A percentile compares a stretch with the other conserved stretches of the same genome.
Conservation (phyloP, 257 asterid species). For the Nicotiana benthamiana region DNA sequence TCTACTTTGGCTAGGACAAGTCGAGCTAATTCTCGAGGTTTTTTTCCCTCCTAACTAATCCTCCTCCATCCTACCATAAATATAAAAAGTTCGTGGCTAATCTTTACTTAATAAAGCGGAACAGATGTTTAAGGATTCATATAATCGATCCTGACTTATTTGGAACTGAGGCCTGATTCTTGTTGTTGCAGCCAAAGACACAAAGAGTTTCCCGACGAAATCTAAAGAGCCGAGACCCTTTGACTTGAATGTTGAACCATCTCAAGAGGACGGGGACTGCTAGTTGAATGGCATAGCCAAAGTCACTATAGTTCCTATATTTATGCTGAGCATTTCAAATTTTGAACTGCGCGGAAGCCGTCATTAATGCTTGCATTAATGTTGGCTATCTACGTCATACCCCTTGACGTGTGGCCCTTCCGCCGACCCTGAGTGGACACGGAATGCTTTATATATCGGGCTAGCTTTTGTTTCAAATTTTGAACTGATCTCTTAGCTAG, state of each 20-base stretch:
- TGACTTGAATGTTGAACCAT: conserved; percentile 18
- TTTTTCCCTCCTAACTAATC: background rate
- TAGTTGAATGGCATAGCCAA: background rate
- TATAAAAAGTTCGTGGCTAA: background rate
- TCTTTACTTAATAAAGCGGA: background rate
- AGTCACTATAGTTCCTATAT: background rate
- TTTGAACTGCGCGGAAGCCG: background rate
- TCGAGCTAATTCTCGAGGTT: background rate
- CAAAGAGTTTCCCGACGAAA: background rate
- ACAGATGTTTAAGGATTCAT: background rate
- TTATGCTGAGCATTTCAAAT: background rate
- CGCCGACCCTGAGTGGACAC: too few species aligned
- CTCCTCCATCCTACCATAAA: background rate
- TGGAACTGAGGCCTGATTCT: background rate
- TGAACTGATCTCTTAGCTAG: background rate
- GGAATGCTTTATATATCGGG: too few species aligned
- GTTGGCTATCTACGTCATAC: too few species aligned
- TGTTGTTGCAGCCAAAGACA: conserved; percentile 1
- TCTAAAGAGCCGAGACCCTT: background rate
- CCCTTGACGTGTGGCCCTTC: too few species aligned
- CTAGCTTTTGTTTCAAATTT: background rate
- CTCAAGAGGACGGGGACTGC: background rate
- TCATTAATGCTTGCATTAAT: too few species aligned
- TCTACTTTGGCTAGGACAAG: conserved; percentile 11
- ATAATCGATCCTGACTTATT: background rate